phyloP scores from a whole-genome alignment of 331 rosid genomes.

The Quercus phellos region DNA sequence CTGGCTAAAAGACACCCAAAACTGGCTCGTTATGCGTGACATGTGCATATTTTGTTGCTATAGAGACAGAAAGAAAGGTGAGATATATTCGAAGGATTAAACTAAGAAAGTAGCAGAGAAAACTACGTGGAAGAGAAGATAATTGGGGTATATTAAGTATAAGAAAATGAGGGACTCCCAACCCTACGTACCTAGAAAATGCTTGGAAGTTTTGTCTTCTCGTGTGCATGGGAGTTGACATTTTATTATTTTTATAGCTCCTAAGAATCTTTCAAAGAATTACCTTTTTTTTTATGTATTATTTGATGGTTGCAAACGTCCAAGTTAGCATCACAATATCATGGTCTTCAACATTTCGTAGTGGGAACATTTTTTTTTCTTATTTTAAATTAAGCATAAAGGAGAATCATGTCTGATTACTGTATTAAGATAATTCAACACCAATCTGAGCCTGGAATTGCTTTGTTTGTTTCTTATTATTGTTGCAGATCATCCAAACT shows the following conservation, averaged over 20 bases:
- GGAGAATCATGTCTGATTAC: constrained; percentile 50
- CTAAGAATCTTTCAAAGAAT: constrained; percentile 43
- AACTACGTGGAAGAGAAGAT: constrained; percentile 21
- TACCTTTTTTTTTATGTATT: constrained; percentile 17
- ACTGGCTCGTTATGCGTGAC: constrained; percentile 11
- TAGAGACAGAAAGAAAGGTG: constrained; percentile 11
- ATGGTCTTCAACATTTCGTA: background rate
- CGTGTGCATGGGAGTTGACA: constrained; percentile 42
- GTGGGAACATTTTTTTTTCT: background rate
- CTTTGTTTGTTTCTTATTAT: constrained; percentile 1
- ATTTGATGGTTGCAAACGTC: constrained; percentile 35
- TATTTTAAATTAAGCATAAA: constrained; percentile 22
- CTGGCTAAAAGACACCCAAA: constrained; percentile 10
- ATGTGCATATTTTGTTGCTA: constrained; percentile 21
- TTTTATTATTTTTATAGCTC: constrained; percentile 21
- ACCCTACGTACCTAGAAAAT: background rate
- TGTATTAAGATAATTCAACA: constrained; percentile 10
- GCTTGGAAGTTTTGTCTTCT: constrained; percentile 30
- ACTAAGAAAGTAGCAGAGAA: constrained; percentile 15
- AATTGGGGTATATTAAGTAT: constrained; percentile 12
- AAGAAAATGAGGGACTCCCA: constrained; percentile 3
- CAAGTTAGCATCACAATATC: constrained; percentile 29
- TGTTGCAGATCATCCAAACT: constrained; percentile 5
- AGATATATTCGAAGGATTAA: constrained; percentile 32
- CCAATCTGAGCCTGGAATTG: constrained; percentile 7